Conservation (phyloP, 345 rosid species). For the Jatropha curcas region DNA sequence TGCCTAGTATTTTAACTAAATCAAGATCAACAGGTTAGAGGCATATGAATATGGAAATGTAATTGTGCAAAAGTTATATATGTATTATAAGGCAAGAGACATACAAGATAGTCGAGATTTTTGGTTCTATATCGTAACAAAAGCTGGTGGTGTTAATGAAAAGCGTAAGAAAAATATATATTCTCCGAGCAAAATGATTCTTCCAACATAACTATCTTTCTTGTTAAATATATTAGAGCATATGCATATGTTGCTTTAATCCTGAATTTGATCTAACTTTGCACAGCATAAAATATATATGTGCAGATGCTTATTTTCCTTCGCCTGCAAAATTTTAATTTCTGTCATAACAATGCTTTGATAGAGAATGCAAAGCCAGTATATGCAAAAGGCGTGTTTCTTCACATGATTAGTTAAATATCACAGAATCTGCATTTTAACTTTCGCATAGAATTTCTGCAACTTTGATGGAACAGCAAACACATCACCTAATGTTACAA, state of each 20-base stretch:
- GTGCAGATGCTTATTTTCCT: background rate
- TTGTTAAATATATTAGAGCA: no score
- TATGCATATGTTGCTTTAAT: no score
- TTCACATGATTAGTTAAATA: background rate
- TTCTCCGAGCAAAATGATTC: no score
- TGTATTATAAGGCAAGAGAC: no score
- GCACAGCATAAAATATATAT: no score
- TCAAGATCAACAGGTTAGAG: background rate
- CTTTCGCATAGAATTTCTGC: background rate
- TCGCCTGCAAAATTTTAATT: background rate
- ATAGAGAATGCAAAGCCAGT: background rate
- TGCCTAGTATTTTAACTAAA: background rate
- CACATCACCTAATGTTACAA: background rate
- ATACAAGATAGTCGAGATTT: no score
- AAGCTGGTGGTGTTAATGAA: no score
- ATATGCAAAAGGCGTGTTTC: background rate
- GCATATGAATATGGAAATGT: background rate
- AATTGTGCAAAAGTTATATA: no score
- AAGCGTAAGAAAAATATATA: no score
- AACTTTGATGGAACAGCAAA: background rate
- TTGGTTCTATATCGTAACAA: no score
- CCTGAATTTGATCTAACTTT: no score
- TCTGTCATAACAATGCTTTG: background rate
- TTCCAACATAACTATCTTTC: no score
- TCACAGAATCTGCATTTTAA: background rate